phyloP scores from a whole-genome alignment of 2,329 filamentous ascomycete genomes.

The Septoria petroselini region DNA sequence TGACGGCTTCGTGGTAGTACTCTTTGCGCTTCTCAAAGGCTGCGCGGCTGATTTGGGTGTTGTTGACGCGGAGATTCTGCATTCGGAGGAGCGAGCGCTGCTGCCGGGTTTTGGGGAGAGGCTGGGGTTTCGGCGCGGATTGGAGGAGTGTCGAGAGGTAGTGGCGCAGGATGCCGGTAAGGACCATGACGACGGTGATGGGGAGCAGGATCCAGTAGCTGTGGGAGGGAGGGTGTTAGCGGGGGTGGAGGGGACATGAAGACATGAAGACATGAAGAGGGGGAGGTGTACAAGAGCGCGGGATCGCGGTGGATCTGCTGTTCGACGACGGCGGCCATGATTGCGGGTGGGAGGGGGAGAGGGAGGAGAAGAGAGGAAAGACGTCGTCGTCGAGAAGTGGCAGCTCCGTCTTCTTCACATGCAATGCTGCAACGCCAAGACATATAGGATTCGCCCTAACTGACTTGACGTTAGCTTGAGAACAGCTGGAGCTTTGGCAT shows the following conservation, averaged over 20 bases:
- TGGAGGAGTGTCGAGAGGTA: conserved; percentile 93
- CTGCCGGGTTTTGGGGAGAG: conserved; percentile 74
- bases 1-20: conserved; percentile 74
- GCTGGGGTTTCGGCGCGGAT: conserved; percentile 75
- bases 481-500: too few species aligned
- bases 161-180: conserved; percentile 93
- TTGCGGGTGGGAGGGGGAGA: not conserved
- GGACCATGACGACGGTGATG: conserved; percentile 95
- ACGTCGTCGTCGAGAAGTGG: too few species aligned
- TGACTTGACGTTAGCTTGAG: too few species aligned
- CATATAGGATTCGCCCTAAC: too few species aligned
- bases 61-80: conserved; percentile 78
- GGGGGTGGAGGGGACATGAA: too few species aligned
- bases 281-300: conserved; percentile 77
- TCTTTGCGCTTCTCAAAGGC: conserved; percentile 80
- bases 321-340: conserved; percentile 78
- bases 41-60: conserved; percentile 70
- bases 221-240: conserved; percentile 13
- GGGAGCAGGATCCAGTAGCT: conserved; percentile 99
- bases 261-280: not conserved
- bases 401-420: too few species aligned
- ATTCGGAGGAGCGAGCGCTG: conserved; percentile 79
- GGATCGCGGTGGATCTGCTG: conserved; percentile 99
- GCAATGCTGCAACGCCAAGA: too few species aligned
- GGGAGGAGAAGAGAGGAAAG: not conserved